Percentiles rank a stretch among this genome's conserved stretches.
phyloP scores from a whole-genome alignment of 495 filamentous ascomycete species.

The Aspergillus avenaceus region DNA sequence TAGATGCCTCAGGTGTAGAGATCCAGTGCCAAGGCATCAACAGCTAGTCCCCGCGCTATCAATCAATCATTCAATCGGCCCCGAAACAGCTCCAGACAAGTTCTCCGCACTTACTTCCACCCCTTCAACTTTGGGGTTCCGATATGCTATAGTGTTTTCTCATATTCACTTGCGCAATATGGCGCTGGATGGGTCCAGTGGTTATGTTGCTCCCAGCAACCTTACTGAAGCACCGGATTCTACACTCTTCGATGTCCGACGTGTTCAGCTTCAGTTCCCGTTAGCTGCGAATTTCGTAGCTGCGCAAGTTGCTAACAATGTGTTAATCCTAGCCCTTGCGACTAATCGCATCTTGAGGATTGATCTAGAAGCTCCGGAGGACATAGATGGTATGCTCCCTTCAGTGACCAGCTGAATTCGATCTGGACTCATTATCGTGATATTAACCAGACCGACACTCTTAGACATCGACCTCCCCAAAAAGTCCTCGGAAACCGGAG shows the following conservation, averaged over 20 bases:
- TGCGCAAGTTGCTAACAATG: slow-evolving; percentile 95
- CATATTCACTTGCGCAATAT: slow-evolving; percentile 38
- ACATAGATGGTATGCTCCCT: slow-evolving; percentile 76
- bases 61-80: not conserved
- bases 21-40: slow-evolving; percentile 11
- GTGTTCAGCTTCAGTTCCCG: slow-evolving; percentile 84
- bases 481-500: slow-evolving; percentile 81
- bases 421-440: slow-evolving; percentile 7
- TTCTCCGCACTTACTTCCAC: slow-evolving; percentile 5
- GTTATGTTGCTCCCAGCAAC: slow-evolving; percentile 51
- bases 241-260: slow-evolving; percentile 78
- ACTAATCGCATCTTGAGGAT: slow-evolving; percentile 88
- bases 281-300: slow-evolving; percentile 93
- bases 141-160: slow-evolving; percentile 33
- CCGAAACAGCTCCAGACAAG: slow-evolving; percentile 9
- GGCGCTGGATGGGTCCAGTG: slow-evolving; percentile 50
- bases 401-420: not conserved
- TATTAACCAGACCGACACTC: slow-evolving; percentile 13
- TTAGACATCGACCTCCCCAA: slow-evolving; percentile 95
- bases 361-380: slow-evolving; percentile 86
- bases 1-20: slow-evolving; percentile 2
- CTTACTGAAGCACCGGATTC: slow-evolving; percentile 57
- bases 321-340: slow-evolving; percentile 82
- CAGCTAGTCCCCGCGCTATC: slow-evolving; percentile 10
- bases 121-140: slow-evolving; percentile 1